These are phyloP conservation scores for Ogataea trehaloabstinens DNA, from an alignment of 805 yeast species.

Conservation along the genomic window DNA sequence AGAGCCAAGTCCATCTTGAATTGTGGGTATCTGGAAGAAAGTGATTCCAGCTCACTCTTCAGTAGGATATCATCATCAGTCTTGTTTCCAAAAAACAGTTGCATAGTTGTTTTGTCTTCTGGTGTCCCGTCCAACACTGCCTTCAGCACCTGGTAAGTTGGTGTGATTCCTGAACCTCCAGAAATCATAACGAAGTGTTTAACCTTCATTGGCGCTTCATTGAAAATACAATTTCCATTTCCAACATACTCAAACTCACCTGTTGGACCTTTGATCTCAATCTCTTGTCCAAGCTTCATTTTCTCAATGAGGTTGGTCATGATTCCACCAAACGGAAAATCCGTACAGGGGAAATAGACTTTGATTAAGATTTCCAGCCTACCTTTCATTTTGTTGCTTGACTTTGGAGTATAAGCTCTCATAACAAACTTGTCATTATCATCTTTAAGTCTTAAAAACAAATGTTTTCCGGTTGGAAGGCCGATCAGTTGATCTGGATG, in stretches of 20 bases:
- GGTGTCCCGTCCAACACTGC: constrained; percentile 40
- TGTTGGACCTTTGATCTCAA: constrained; percentile 32
- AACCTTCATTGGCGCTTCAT: constrained; percentile 11
- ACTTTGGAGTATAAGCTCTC: constrained; percentile 36
- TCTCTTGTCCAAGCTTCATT: constrained; percentile 19
- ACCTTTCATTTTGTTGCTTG: constrained; percentile 28
- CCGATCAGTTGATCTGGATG: constrained; percentile 32
- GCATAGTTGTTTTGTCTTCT: constrained; percentile 44
- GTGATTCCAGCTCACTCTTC: constrained; percentile 42
- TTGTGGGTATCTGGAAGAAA: constrained; percentile 37
- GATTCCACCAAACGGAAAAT: constrained; percentile 30
- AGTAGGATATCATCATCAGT: constrained; percentile 44
- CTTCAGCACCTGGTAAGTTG: constrained; percentile 50
- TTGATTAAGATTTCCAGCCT: constrained; percentile 30
- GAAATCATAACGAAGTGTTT: constrained; percentile 44
- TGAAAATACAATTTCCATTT: constrained; percentile 11
- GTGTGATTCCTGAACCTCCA: constrained; percentile 58
- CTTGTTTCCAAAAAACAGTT: constrained; percentile 44
- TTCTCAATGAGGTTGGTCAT: constrained; percentile 31
- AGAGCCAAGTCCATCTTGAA: constrained; percentile 41
- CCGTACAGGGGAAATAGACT: constrained; percentile 31
- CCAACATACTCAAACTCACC: constrained; percentile 30
- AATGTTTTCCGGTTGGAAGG: constrained; percentile 33
- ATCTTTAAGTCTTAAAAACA: constrained; percentile 28
- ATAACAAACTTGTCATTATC: constrained; percentile 25